Percentiles rank a stretch among this genome's conserved stretches.
These are phyloP conservation scores for Clarkia xantiana DNA, from an alignment of 345 rosid genomes.

Conservation along the genomic window DNA sequence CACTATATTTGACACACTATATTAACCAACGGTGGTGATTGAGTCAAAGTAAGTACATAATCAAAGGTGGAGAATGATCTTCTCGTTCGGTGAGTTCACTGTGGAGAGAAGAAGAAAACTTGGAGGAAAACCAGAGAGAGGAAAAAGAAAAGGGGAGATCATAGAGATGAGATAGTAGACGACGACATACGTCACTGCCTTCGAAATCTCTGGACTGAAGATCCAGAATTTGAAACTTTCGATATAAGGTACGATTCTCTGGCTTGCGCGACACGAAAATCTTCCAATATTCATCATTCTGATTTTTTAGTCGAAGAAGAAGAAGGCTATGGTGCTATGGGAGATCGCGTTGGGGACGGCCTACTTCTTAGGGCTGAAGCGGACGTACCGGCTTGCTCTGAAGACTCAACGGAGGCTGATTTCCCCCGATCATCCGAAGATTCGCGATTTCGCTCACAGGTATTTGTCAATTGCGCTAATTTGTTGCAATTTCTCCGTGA, in stretches of 20 bases:
- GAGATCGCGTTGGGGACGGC: slow-evolving; percentile 80
- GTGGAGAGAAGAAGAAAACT: neutral
- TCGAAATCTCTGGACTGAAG: slow-evolving; percentile 2
- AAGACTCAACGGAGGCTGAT: slow-evolving; percentile 58
- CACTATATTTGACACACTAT: too few species aligned
- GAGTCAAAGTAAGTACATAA: neutral
- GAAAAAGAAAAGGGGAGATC: neutral
- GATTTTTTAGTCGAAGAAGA: neutral
- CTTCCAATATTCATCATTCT: neutral
- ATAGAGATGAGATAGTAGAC: neutral
- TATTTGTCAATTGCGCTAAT: slow-evolving; percentile 4
- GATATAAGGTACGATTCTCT: neutral
- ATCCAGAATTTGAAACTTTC: neutral
- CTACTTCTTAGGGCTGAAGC: slow-evolving; percentile 67
- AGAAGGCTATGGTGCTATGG: slow-evolving; percentile 63
- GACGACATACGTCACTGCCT: neutral
- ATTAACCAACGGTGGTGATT: neutral
- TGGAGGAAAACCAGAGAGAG: neutral
- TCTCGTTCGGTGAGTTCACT: neutral
- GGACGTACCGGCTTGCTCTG: slow-evolving; percentile 60
- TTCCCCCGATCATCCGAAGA: slow-evolving; percentile 37
- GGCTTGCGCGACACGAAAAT: slow-evolving; percentile 1
- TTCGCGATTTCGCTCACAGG: slow-evolving; percentile 53
- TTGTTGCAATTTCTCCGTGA: neutral
- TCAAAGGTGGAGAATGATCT: neutral